Conservation (phyloP, 768 basidiomycete genomes). For the Amanita thiersii region DNA sequence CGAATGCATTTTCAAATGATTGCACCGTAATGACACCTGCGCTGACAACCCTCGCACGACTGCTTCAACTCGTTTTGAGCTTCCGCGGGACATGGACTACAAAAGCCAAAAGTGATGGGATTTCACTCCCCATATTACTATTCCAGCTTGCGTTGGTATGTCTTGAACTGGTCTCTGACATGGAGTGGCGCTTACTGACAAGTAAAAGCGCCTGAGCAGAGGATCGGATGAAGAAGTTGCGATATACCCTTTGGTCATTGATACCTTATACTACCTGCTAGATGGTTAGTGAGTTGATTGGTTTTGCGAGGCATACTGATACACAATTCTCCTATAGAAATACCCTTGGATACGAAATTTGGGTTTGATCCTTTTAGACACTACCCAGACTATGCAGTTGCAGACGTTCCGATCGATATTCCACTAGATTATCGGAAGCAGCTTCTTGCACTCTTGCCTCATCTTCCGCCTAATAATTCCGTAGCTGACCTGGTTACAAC, state of each 20-base stretch:
- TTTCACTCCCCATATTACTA: slow-evolving; percentile 31
- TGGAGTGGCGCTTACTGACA: too few relatives aligned
- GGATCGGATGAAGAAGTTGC: slow-evolving; percentile 47
- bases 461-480: slow-evolving; percentile 38
- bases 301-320: not conserved
- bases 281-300: slow-evolving; percentile 44
- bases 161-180: slow-evolving; percentile 9
- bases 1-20: slow-evolving; percentile 1
- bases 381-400: slow-evolving; percentile 45
- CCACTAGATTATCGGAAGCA: slow-evolving; percentile 52
- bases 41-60: slow-evolving; percentile 51
- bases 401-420: slow-evolving; percentile 46
- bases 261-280: slow-evolving; percentile 65
- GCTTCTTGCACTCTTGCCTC: slow-evolving; percentile 49
- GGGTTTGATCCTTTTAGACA: slow-evolving; percentile 54
- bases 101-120: slow-evolving; percentile 37
- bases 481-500: slow-evolving; percentile 54
- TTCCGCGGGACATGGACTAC: slow-evolving; percentile 53
- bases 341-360: slow-evolving; percentile 50
- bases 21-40: slow-evolving; percentile 10
- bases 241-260: slow-evolving; percentile 58
- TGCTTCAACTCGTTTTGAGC: slow-evolving; percentile 68
- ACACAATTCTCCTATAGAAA: slow-evolving; percentile 33
- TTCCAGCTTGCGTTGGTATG: slow-evolving; percentile 48
- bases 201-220: slow-evolving; percentile 42